A percentile compares a stretch with the other conserved stretches of the same genome.
Conservation (phyloP, 2,329 filamentous ascomycete species). For the Monosporascus sp. region DNA sequence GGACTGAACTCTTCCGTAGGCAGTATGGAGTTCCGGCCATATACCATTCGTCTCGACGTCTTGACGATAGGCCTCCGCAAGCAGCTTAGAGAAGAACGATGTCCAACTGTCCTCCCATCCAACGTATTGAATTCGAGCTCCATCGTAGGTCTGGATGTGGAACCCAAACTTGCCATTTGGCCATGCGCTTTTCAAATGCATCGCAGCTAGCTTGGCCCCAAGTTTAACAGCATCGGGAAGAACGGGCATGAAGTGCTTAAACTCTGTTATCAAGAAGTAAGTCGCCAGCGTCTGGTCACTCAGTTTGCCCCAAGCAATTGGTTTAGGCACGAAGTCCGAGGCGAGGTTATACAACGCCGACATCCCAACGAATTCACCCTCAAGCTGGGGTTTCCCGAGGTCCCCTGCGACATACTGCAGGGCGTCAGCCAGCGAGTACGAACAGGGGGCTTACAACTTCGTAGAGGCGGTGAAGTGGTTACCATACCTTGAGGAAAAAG, state of each 20-base stretch:
- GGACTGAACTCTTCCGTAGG: constrained; percentile 12
- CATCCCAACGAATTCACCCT: constrained; percentile 11
- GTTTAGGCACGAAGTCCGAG: constrained; percentile 7
- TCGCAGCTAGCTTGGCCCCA: neutral
- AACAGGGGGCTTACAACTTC: no score
- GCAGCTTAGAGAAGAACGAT: constrained; percentile 29
- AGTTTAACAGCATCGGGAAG: neutral
- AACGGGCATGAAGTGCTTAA: neutral
- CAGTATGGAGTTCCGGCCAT: constrained; percentile 24
- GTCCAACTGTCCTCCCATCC: constrained; percentile 35
- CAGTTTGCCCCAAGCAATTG: constrained; percentile 6
- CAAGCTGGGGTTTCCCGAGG: constrained; percentile 5
- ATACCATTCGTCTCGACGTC: constrained; percentile 26
- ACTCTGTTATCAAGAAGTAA: neutral
- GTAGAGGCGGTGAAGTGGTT: no score
- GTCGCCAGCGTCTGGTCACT: neutral
- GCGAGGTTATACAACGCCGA: constrained; percentile 4
- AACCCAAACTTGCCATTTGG: constrained; percentile 33
- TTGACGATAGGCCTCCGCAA: constrained; percentile 22
- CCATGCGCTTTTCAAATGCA: constrained; percentile 9
- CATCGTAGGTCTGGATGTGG: constrained; percentile 27
- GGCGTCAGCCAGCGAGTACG: no score
- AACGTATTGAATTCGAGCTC: constrained; percentile 20
- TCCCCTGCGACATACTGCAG: constrained; percentile 8
- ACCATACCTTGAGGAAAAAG: constrained; percentile 5